phyloP scores from a whole-genome alignment of 2,329 filamentous ascomycete species.

The Phialophora macrospora region DNA sequence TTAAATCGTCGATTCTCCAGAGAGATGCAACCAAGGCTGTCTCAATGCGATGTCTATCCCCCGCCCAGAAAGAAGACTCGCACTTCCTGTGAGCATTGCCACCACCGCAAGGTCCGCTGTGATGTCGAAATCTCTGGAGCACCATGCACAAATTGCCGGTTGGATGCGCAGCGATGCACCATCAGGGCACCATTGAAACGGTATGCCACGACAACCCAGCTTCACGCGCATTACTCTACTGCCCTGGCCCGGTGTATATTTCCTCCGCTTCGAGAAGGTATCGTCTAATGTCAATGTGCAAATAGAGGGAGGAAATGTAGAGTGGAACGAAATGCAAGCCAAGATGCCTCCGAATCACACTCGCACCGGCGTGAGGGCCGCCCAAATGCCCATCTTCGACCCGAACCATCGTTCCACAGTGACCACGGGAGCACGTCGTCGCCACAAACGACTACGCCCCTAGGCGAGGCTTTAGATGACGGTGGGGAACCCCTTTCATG shows the following conservation, averaged over 20 bases:
- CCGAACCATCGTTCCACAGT: neutral
- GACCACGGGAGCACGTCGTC: slow-evolving; percentile 2
- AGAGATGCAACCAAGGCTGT: neutral
- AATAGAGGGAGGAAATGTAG: slow-evolving; percentile 6
- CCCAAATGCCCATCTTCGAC: slow-evolving; percentile 3
- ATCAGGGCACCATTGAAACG: slow-evolving; percentile 7
- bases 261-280: neutral
- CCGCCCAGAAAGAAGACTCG: slow-evolving; percentile 1
- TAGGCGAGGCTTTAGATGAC: neutral
- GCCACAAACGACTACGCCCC: neutral
- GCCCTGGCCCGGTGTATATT: neutral
- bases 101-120: slow-evolving; percentile 4
- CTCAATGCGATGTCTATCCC: slow-evolving; percentile 2
- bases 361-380: neutral
- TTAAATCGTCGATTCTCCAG: slow-evolving; percentile 2
- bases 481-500: slow-evolving; percentile 1
- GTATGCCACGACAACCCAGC: slow-evolving; percentile 1
- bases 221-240: neutral
- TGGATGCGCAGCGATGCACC: slow-evolving; percentile 5
- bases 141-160: neutral
- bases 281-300: slow-evolving; percentile 4
- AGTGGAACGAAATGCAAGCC: slow-evolving; percentile 5
- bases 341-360: slow-evolving; percentile 4
- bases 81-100: slow-evolving; percentile 2
- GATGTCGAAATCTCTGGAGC: slow-evolving; percentile 1